Evolutionary conservation across 768 basidiomycete genomes (phyloP), one percentile per base, ranked within the genome.

Genomic region (Hypholoma sublateritium): DNA sequence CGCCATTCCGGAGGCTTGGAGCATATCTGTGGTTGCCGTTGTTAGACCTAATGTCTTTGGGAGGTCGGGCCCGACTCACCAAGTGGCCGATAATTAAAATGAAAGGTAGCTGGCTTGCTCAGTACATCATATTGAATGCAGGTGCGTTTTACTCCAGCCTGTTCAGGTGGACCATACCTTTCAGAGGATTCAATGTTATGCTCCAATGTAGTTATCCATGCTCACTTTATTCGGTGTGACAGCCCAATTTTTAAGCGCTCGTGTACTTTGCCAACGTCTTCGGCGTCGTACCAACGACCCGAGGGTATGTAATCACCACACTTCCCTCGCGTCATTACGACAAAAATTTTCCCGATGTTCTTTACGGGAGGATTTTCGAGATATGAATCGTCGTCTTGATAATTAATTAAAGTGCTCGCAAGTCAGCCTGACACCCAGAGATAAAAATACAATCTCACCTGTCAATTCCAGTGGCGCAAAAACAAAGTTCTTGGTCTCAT

Each of bases 231-330:
- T 55, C 62, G 60, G 57, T 69, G 69, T 13, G 50, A 49, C 9
- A 63, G 41, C 2, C 58, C 55, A 39, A 67, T 68, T 55, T 68
- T 68, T 12, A 63, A 53, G 5, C 67, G 63, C 52, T 70, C 67
- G 36, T 68, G 67, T 3, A 68, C 55, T 50, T 63, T 65, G 36
- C 51, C 43, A 9, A 47, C 19, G 1, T 37, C 37, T 19, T 55
- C 50, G 22, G 14, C 8, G 25, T 16, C 21, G 49, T 5, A 25
- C 6, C 3, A 8, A 19, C 16, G 22, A 56, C 14, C n/a, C 47
- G n/a, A 28, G 3, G 21, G 7, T n/a, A 2, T 12, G 28, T 7
- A 8, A 4, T 17, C 17, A 24, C 17, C 13, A 32, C 17, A 17
- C n/a, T 1, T 13, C 45, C 22, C 21, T 41, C 45, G 7, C 8